These are phyloP conservation scores for Quercus tomentella DNA, from an alignment of 331 rosid genomes.

Conservation along the genomic window DNA sequence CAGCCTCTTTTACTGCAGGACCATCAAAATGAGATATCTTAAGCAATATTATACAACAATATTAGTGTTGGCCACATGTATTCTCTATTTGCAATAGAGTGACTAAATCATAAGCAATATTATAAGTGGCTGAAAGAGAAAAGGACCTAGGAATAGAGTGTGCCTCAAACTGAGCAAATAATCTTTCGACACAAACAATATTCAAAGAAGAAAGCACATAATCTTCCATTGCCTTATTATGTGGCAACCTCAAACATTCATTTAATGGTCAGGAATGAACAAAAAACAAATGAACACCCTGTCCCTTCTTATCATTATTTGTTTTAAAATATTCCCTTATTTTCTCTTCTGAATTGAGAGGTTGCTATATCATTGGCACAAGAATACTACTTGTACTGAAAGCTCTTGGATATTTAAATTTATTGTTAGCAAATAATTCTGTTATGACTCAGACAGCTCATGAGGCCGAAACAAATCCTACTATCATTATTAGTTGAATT, in stretches of 20 bases:
- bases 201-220: background rate
- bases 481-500: no score
- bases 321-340: background rate
- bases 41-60: background rate
- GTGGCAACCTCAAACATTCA: background rate
- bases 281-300: background rate
- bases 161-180: background rate
- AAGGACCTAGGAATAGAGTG: background rate
- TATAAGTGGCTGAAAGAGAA: background rate
- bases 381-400: background rate
- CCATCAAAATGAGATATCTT: background rate
- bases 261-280: background rate
- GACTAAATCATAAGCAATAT: background rate
- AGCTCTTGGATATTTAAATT: background rate
- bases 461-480: no score
- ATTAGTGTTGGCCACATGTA: no score
- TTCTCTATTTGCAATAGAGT: rapidly evolving
- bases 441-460: no score
- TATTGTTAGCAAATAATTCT: no score
- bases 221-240: background rate
- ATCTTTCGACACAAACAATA: background rate
- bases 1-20: conserved; percentile 78
- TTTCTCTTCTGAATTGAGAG: background rate
- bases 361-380: background rate
- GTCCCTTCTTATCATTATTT: background rate